Percentiles rank a stretch among this genome's conserved stretches.
These are phyloP conservation scores for Secale cereale DNA, from an alignment of 176 grass and related monocot genomes.

Conservation along the genomic window DNA sequence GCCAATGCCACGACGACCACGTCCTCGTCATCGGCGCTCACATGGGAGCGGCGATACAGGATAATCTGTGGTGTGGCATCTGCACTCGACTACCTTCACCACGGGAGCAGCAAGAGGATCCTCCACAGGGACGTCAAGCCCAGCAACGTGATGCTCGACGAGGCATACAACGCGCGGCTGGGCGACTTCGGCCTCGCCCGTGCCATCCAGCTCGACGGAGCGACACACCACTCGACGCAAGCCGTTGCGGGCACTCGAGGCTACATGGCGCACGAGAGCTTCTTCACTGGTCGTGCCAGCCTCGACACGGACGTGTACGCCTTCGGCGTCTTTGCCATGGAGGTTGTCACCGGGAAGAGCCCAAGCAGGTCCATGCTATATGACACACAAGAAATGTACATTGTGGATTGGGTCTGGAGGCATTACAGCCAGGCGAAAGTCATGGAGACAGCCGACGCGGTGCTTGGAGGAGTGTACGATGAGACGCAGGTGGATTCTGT, in stretches of 20 bases:
- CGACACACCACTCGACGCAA: background rate
- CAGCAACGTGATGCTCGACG: background rate
- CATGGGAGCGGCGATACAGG: background rate
- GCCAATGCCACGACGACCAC: background rate
- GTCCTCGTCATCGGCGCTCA: background rate
- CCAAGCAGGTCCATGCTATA: background rate
- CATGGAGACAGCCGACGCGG: background rate
- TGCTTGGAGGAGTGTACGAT: background rate
- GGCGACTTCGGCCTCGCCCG: conserved; percentile 4
- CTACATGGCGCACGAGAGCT: conserved; percentile 8
- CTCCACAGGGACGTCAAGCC: conserved; percentile 5
- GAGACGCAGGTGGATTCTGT: background rate
- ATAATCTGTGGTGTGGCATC: background rate
- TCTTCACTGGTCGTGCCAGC: background rate
- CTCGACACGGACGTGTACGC: background rate
- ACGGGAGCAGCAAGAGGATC: conserved; percentile 3
- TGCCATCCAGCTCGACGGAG: background rate
- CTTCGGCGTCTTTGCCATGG: background rate
- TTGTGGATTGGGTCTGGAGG: background rate
- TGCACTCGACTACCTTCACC: background rate
- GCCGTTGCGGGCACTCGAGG: background rate
- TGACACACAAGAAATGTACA: background rate
- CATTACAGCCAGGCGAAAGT: background rate
- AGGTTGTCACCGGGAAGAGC: background rate
- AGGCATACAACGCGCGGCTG: background rate